These are phyloP conservation scores for Penicillium subrubescens DNA, from an alignment of 495 filamentous ascomycete genomes.

Conservation along the genomic window DNA sequence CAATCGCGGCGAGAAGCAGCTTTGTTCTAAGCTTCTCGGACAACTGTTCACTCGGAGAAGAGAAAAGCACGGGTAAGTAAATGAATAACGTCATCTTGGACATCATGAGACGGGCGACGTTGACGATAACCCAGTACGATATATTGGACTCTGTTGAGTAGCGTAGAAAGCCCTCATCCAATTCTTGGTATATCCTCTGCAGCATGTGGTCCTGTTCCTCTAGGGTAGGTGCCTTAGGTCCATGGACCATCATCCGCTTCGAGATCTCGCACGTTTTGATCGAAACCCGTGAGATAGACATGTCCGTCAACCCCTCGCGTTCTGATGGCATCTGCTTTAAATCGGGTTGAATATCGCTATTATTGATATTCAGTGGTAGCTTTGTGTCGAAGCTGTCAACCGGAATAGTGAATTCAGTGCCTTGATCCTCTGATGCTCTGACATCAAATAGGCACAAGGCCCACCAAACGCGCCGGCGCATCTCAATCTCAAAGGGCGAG, in stretches of 20 bases:
- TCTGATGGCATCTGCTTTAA: constrained; percentile 57
- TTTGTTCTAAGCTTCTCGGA: constrained; percentile 41
- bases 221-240: constrained; percentile 25
- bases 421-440: constrained; percentile 74
- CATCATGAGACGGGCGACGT: constrained; percentile 37
- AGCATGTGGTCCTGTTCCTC: constrained; percentile 49
- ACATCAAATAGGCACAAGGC: constrained; percentile 75
- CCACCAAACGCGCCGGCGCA: constrained; percentile 78
- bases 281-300: constrained; percentile 64
- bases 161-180: constrained; percentile 48
- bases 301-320: constrained; percentile 66
- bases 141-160: constrained; percentile 43
- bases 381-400: constrained; percentile 70
- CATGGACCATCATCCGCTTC: constrained; percentile 53
- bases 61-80: constrained; percentile 47
- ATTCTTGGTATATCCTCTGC: constrained; percentile 40
- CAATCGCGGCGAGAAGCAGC: constrained; percentile 47
- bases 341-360: constrained; percentile 67
- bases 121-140: constrained; percentile 46
- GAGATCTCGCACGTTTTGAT: constrained; percentile 53
- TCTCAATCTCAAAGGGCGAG: constrained; percentile 67
- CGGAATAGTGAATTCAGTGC: constrained; percentile 61
- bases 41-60: constrained; percentile 32
- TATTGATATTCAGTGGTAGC: constrained; percentile 74
- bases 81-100: constrained; percentile 51